These are phyloP conservation scores for Telfairia occidentalis DNA, from an alignment of 331 rosid species.

Conservation along the genomic window DNA sequence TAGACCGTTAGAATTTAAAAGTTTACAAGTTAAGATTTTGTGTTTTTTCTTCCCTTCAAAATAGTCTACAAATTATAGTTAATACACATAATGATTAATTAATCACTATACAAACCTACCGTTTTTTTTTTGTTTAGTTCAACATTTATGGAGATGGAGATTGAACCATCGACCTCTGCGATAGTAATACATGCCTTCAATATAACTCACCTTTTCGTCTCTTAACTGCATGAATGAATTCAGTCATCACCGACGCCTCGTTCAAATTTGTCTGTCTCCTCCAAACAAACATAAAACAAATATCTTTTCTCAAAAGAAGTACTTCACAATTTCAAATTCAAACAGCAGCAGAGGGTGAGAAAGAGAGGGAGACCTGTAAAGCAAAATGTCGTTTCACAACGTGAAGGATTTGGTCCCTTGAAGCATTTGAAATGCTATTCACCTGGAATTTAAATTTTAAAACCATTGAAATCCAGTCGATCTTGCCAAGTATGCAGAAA, in stretches of 20 bases:
- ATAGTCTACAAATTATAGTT: too few relatives aligned
- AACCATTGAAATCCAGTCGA: background rate
- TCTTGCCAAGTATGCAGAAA: background rate
- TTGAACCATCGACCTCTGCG: too few relatives aligned
- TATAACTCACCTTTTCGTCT: too few relatives aligned
- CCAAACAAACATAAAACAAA: background rate
- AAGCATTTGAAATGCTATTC: constrained; percentile 20
- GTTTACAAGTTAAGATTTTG: too few relatives aligned
- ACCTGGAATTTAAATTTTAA: constrained; percentile 19
- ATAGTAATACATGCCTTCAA: too few relatives aligned
- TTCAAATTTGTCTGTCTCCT: constrained; percentile 23
- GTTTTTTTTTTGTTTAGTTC: too few relatives aligned
- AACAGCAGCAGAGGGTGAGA: background rate
- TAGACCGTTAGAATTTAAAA: too few relatives aligned
- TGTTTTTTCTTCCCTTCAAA: too few relatives aligned
- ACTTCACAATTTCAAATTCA: background rate
- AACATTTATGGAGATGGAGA: too few relatives aligned
- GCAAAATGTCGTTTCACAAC: constrained; percentile 39
- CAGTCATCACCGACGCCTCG: constrained; percentile 35
- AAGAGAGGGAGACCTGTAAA: constrained; percentile 26
- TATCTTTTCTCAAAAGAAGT: background rate
- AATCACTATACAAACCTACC: too few relatives aligned
- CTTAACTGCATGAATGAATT: constrained; percentile 29
- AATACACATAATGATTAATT: too few relatives aligned
- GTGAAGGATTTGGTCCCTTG: constrained; percentile 40